phyloP scores from a whole-genome alignment of 1,139 yeast genomes.

The Blastobotrys raffinosifermentans region DNA sequence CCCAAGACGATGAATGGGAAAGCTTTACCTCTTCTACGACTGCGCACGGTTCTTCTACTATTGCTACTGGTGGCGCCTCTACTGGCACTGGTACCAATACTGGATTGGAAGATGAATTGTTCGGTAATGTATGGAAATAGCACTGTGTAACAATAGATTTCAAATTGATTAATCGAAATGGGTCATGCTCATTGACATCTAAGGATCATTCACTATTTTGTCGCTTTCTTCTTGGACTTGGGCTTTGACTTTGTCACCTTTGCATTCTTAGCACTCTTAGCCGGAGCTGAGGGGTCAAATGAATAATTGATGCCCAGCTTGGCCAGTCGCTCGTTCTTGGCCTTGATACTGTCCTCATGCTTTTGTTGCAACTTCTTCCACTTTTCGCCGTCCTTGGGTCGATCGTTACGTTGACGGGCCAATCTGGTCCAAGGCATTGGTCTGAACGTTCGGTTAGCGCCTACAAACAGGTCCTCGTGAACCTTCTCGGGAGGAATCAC shows the following conservation, averaged over 20 bases:
- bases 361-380: slow-evolving; percentile 54
- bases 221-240: slow-evolving; percentile 11
- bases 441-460: slow-evolving; percentile 50
- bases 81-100: slow-evolving; percentile 24
- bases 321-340: slow-evolving; percentile 44
- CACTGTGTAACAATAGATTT: not conserved
- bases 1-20: slow-evolving; percentile 22
- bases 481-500: slow-evolving; percentile 43
- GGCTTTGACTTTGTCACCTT: slow-evolving; percentile 6
- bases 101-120: slow-evolving; percentile 56
- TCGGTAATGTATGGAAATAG: slow-evolving; percentile 59
- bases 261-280: slow-evolving; percentile 9
- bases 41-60: too few species aligned
- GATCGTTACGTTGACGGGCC: slow-evolving; percentile 50
- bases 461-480: slow-evolving; percentile 45
- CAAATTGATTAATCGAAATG: not conserved
- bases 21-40: slow-evolving; percentile 22
- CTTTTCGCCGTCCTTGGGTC: slow-evolving; percentile 50
- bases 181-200: slow-evolving; percentile 1
- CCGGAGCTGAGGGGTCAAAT: slow-evolving; percentile 14
- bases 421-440: slow-evolving; percentile 60
- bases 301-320: slow-evolving; percentile 47
- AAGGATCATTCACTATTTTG: slow-evolving; percentile 3
- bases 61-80: too few species aligned
- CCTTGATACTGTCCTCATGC: slow-evolving; percentile 42